A percentile compares a stretch with the other conserved stretches of the same genome.
Conservation (phyloP, 2,329 filamentous ascomycete genomes). For the Cytospora paraplurivora region DNA sequence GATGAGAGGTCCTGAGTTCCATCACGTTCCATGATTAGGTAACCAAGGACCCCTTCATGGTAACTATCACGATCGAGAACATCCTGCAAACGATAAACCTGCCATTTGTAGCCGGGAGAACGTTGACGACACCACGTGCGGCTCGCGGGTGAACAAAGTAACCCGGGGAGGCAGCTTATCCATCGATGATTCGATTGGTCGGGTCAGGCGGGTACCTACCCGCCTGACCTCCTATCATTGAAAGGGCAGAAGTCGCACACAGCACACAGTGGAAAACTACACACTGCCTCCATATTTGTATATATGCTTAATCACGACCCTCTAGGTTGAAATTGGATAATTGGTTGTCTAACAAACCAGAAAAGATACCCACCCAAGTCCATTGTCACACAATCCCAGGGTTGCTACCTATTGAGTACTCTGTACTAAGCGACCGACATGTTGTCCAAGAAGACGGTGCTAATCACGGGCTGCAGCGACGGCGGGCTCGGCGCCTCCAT, state of each 20-base stretch:
- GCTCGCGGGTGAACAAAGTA: neutral
- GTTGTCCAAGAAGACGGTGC: constrained; percentile 32
- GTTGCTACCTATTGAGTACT: neutral
- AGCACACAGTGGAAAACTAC: neutral
- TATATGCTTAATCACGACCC: neutral
- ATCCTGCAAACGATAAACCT: neutral
- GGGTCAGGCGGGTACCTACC: neutral
- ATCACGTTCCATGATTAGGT: neutral
- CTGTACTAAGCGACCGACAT: neutral
- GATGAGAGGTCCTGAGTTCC: neutral
- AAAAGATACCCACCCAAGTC: neutral
- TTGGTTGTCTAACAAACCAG: neutral
- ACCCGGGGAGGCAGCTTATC: neutral
- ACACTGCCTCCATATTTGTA: neutral
- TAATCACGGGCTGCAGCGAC: constrained; percentile 42
- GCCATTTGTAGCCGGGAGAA: neutral
- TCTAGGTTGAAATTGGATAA: neutral
- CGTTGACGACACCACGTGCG: neutral
- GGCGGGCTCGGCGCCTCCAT: constrained; percentile 38
- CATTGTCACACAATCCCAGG: neutral
- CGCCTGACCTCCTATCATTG: neutral
- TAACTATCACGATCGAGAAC: neutral
- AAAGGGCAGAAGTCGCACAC: neutral
- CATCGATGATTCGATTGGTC: neutral
- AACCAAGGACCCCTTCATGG: neutral